A percentile compares a stretch with the other conserved stretches of the same genome.
phyloP scores from a whole-genome alignment of 2,329 filamentous ascomycete genomes.

The Pseudogymnoascus pannorum region DNA sequence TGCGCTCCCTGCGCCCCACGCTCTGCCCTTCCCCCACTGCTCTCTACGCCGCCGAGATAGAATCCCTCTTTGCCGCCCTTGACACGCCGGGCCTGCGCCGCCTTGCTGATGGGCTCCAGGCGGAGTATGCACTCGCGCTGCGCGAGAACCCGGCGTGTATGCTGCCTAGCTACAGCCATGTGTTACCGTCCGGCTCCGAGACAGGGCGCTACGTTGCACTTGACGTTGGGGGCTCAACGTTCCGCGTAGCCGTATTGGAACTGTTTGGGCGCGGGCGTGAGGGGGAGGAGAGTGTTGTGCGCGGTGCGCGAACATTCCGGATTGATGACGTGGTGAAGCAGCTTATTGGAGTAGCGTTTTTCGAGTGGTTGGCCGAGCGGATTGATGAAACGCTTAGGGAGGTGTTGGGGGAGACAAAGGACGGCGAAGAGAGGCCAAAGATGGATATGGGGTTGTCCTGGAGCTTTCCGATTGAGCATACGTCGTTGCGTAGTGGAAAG shows the following conservation, averaged over 20 bases:
- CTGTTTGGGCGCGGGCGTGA: conserved; percentile 40
- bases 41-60: not conserved
- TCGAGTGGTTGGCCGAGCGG: conserved; percentile 59
- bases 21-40: not conserved
- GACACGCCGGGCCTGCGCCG: conserved; percentile 37
- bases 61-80: not conserved
- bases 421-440: conserved; percentile 17
- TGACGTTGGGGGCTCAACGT: conserved; percentile 63
- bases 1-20: not conserved
- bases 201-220: conserved; percentile 53
- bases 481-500: conserved; percentile 51
- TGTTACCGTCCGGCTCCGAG: conserved; percentile 54
- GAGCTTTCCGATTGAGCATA: conserved; percentile 68
- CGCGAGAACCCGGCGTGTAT: conserved; percentile 49
- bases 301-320: conserved; percentile 47
- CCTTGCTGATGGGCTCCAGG: conserved; percentile 45
- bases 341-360: conserved; percentile 53
- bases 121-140: conserved; percentile 48
- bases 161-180: conserved; percentile 60
- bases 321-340: conserved; percentile 50
- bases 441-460: conserved; percentile 57
- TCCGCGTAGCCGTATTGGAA: conserved; percentile 57
- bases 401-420: conserved; percentile 30
- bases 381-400: conserved; percentile 49
- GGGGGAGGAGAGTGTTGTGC: conserved; percentile 42